Base-by-base conservation (phyloP, 2,329 filamentous ascomycete genomes). In the Fusarium algeriense region DNA sequence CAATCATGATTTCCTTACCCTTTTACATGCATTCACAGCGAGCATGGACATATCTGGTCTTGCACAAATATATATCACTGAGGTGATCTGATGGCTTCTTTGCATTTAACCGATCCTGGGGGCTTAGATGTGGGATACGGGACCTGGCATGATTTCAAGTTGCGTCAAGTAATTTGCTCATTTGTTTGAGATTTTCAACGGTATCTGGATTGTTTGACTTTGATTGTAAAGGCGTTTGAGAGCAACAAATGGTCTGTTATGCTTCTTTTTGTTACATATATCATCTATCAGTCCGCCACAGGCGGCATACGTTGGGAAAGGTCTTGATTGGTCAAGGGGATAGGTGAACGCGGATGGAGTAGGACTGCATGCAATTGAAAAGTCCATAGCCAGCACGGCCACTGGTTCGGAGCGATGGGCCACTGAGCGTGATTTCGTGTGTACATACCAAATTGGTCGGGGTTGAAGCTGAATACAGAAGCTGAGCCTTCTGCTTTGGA, bases 371-470 rank as follows among this genome's bases (percentile, higher is more conserved):
- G 56, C 55, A 64, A 64, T 63, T 53, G 50, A 56, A 55, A 52
- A 60, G 26, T 38, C 58, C 46, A 64, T 62, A 50, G 63, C 59
- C 57, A 60, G 23, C 43, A 46, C 52, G 64, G 69, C 59, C 23
- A 40, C 13, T 40, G 34, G 17, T 50, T 56, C 48, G 59, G 69
- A 54, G 69, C 59, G 59, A 71, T 67, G 69, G 71, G 52, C 46
- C 61, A 40, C 28, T 58, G 52, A 49, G 60, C 50, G 50, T 46
- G 59, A 64, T 50, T 34, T 71, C 56, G 46, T 60, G 58, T 75
- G 60, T 76, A 75, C 67, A 67, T 73, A 64, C 49, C 66, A 75
- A 64, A 71, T 68, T 73, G 64, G 69, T 60, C 43, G 62, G 32
- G 57, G 69, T 44, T 37, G 61, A 49, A 32, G 64, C 58, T 71